Conservation (phyloP, 345 rosid genomes). For the Erysimum cheiranthoides region DNA sequence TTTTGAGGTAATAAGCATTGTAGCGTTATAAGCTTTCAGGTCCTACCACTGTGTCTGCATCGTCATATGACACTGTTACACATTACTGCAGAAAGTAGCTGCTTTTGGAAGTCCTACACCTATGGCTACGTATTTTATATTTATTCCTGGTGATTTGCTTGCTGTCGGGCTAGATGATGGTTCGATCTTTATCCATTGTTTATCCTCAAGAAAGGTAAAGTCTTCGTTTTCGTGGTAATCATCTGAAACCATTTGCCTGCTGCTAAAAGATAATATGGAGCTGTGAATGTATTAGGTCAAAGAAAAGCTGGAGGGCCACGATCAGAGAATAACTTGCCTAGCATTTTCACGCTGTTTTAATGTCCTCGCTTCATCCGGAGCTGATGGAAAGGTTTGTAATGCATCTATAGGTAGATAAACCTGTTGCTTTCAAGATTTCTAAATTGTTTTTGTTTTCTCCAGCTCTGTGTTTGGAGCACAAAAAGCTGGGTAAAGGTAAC, state of each 20-base stretch:
- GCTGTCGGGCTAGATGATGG: constrained; percentile 49
- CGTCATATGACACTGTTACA: constrained; percentile 32
- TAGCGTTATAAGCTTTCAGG: constrained; percentile 8
- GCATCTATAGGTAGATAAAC: not conserved
- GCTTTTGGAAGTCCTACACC: constrained; percentile 45
- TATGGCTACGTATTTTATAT: constrained; percentile 47
- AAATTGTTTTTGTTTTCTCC: constrained; percentile 5
- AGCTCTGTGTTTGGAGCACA: constrained; percentile 46
- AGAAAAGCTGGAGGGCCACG: constrained; percentile 43
- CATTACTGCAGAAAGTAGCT: constrained; percentile 43
- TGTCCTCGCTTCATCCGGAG: constrained; percentile 42
- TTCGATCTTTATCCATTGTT: constrained; percentile 48
- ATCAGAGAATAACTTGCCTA: constrained; percentile 41
- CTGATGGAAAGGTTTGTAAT: constrained; percentile 44
- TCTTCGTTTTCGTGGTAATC: not conserved
- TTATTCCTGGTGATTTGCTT: constrained; percentile 44
- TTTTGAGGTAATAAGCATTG: constrained; percentile 44
- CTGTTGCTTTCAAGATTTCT: constrained; percentile 21
- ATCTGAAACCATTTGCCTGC: not conserved
- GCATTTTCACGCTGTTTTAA: constrained; percentile 40
- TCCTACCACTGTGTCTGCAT: not conserved
- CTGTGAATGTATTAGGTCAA: constrained; percentile 32
- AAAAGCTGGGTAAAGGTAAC: constrained; percentile 37
- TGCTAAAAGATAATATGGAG: not conserved
- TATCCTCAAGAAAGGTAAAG: constrained; percentile 45